A percentile compares a stretch with the other conserved stretches of the same genome.
phyloP scores from a whole-genome alignment of 176 grass and related monocot genomes.

The Eleusine indica region DNA sequence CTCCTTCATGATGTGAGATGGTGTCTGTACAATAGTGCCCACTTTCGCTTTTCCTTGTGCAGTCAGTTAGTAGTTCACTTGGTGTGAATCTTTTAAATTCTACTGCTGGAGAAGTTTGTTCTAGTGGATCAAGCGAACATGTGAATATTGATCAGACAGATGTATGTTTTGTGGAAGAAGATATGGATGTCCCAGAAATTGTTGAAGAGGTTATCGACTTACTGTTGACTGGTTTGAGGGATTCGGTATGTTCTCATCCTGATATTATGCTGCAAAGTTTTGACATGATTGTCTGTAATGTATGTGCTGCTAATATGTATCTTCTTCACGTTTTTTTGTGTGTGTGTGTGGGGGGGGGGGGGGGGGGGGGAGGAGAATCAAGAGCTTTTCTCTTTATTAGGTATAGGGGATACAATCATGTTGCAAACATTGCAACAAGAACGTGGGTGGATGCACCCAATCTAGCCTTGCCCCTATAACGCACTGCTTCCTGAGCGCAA shows the following conservation, averaged over 20 bases:
- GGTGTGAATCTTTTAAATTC: constrained; percentile 68
- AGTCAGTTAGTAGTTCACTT: constrained; percentile 74
- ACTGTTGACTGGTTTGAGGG: constrained; percentile 83
- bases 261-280: constrained; percentile 32
- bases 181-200: constrained; percentile 93
- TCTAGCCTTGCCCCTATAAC: too few species aligned
- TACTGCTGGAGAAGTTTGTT: constrained; percentile 44
- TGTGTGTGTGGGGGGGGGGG: background rate
- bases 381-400: too few species aligned
- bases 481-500: too few species aligned
- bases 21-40: constrained; percentile 28
- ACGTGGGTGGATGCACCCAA: too few species aligned
- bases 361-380: too few species aligned
- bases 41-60: constrained; percentile 43
- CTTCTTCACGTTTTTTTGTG: background rate
- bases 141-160: constrained; percentile 41
- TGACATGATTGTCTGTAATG: background rate
- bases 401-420: too few species aligned
- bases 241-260: constrained; percentile 73
- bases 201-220: constrained; percentile 90
- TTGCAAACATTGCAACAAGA: too few species aligned
- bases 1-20: background rate
- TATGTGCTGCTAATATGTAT: constrained; percentile 2
- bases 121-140: constrained; percentile 46
- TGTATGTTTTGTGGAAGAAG: constrained; percentile 58